Evolutionary conservation across 139 green algal species (phyloP), one percentile per base, ranked within the genome.

Genomic region (Auxenochlorella pyrenoidosa): DNA sequence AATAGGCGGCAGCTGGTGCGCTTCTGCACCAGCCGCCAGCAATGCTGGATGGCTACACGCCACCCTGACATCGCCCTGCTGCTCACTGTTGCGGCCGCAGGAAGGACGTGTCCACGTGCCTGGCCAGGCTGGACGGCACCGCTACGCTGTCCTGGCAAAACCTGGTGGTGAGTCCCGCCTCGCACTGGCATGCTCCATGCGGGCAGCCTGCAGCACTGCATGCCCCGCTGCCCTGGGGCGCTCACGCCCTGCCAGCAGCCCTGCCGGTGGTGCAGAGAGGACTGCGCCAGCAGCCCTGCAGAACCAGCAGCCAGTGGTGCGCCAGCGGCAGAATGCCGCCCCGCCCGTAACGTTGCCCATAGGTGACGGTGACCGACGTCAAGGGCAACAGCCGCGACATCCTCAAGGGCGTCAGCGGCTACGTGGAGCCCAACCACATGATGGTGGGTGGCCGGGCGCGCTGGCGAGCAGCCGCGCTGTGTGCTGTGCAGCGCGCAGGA

Each of bases 381-480:
- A 85, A 85, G 80, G 88, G 88, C 19, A 89, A 83, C 83, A 79
- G 82, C 40, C 54, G 75, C 28, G 32, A 89, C 16, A 88, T 91
- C 32, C 43, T 91, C 0, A 89, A 91, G 77, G 43, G 44, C 28
- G 51, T 91, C 19, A 63, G 63, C 44, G 88, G 88, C 32, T 91
- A 83, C 58, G 79, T 92, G 36, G 83, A 89, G 38, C 88, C 89
- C 28, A 47, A 66, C 21, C 82, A 92, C 63, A 85, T 92, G 88
- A 58, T 87, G 82, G 68, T 79, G 47, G 26, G n/a, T n/a, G 66
- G 32, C 5, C n/a, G n/a, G n/a, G 2, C 47, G 34, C 47, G 8
- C 22, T 26, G 12, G 44, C 47, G 16, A 66, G 47, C 47, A 10
- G 47, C 10, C 47, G 10, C 47, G 47, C 47, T 10, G 47, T 54